These are phyloP conservation scores for Hawksworthiomyces lignivorus DNA, from an alignment of 2,329 filamentous ascomycete genomes.

Conservation along the genomic window DNA sequence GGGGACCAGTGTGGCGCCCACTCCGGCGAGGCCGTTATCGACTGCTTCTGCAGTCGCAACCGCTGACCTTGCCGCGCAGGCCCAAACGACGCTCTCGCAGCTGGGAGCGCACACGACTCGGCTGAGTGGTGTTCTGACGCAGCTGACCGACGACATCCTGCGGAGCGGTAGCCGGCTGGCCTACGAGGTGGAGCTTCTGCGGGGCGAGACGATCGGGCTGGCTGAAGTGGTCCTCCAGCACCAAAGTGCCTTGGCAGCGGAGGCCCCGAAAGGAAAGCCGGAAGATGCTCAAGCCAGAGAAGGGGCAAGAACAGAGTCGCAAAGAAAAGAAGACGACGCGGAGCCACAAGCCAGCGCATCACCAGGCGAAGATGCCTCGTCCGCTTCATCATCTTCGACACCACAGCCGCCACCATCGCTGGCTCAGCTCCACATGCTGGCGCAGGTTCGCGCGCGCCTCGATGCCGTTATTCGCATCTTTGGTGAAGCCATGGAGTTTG, in stretches of 20 bases:
- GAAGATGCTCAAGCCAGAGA: background rate
- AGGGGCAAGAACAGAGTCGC: background rate
- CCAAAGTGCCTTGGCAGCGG: constrained; percentile 42
- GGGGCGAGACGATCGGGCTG: constrained; percentile 79
- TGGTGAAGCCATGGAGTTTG: constrained; percentile 92
- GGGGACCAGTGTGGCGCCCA: too few relatives aligned
- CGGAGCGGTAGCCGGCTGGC: constrained; percentile 80
- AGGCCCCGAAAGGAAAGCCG: too few relatives aligned
- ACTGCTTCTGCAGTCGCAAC: too few relatives aligned
- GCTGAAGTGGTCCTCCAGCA: constrained; percentile 57
- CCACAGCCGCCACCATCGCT: constrained; percentile 58
- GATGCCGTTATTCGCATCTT: constrained; percentile 88
- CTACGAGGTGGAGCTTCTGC: constrained; percentile 87
- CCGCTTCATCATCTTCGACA: background rate
- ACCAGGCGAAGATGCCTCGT: background rate
- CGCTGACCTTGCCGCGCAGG: constrained; percentile 60
- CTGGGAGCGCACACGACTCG: constrained; percentile 83
- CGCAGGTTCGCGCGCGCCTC: constrained; percentile 72
- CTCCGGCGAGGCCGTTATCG: constrained; percentile 4
- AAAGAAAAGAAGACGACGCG: background rate
- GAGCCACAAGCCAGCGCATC: background rate
- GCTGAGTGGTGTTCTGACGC: constrained; percentile 71
- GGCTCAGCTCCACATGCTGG: constrained; percentile 71
- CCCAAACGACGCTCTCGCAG: constrained; percentile 77
- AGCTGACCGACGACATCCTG: constrained; percentile 90